These are phyloP conservation scores for Blepharisma japonicum DNA, from an alignment of 73 alveolate species.

Conservation along the genomic window DNA sequence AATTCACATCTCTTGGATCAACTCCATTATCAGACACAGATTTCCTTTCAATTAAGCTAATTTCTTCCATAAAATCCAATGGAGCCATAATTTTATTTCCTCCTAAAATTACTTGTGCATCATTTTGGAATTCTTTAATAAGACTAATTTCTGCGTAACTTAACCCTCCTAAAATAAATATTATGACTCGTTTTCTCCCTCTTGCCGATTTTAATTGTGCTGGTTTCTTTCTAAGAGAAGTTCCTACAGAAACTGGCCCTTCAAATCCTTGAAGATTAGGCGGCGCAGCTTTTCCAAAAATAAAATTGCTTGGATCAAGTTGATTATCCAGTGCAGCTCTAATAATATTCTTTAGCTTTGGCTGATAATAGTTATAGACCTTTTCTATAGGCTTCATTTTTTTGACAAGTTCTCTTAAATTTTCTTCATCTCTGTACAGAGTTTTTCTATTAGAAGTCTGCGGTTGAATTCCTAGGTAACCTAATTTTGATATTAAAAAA, in stretches of 20 bases:
- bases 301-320: background rate
- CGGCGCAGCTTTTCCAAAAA: background rate
- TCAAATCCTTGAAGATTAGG: background rate
- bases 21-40: too few species aligned
- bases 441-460: background rate
- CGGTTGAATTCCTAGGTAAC: background rate
- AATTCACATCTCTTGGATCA: too few species aligned
- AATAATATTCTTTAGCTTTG: background rate
- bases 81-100: background rate
- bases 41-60: too few species aligned
- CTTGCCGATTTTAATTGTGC: background rate
- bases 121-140: background rate
- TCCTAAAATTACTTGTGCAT: slow-evolving; percentile 11
- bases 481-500: background rate
- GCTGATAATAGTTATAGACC: background rate
- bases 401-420: background rate
- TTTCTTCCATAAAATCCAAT: background rate
- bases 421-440: background rate
- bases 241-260: background rate
- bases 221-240: background rate
- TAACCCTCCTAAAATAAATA: slow-evolving; percentile 10
- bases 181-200: background rate
- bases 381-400: background rate
- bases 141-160: background rate
- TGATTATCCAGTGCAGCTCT: background rate